Evolutionary conservation across 2,329 filamentous ascomycete species (phyloP).

Genomic region (Samsoniella hepiali): DNA sequence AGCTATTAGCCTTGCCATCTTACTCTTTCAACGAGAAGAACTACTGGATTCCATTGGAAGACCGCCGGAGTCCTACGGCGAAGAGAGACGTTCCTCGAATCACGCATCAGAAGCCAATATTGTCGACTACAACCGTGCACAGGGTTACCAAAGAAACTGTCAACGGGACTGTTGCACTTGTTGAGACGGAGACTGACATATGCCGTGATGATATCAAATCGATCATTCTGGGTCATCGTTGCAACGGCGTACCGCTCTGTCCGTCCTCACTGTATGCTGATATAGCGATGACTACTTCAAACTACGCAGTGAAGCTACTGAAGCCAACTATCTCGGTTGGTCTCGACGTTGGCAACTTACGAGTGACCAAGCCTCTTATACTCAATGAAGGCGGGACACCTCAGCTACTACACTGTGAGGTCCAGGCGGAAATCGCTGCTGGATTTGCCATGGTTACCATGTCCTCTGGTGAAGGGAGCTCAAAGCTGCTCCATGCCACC

Average conservation of each 20-base stretch:
- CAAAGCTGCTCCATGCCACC: background rate
- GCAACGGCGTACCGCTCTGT: background rate
- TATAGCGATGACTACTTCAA: background rate
- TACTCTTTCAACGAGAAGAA: background rate
- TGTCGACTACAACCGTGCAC: background rate
- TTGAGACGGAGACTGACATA: background rate
- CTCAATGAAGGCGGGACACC: background rate
- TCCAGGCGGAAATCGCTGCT: background rate
- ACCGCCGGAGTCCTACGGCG: background rate
- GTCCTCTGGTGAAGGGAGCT: background rate
- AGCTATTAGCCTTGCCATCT: background rate
- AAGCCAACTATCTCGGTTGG: background rate
- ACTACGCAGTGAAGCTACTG: background rate
- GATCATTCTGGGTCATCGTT: background rate
- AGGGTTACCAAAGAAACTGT: background rate
- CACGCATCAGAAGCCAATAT: background rate
- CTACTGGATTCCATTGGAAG: background rate
- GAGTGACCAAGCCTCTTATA: background rate
- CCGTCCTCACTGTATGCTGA: background rate
- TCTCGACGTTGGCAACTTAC: background rate
- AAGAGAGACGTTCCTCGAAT: background rate
- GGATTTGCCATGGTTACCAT: background rate
- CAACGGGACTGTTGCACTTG: background rate
- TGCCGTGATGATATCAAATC: background rate
- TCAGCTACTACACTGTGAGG: background rate